Evolutionary conservation across 148 eudicot genomes (phyloP).

Genomic region (Dianthus caryophyllus): DNA sequence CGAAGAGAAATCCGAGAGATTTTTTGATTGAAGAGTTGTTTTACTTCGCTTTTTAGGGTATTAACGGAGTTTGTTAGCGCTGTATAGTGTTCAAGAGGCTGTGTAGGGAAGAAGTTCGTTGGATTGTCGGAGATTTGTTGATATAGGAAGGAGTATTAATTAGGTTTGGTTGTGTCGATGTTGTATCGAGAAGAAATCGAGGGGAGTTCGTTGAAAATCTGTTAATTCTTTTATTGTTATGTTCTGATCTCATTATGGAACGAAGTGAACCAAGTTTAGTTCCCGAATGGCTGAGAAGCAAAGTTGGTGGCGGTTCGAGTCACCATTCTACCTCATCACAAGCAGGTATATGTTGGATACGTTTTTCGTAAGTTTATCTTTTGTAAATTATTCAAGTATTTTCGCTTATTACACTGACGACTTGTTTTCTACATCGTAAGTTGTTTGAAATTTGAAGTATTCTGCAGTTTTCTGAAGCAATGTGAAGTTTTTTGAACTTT

Average conservation of each 20-base stretch:
- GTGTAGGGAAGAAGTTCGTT: background rate
- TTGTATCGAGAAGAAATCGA: constrained; percentile 8
- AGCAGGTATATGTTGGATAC: constrained; percentile 34
- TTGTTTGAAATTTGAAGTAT: no score
- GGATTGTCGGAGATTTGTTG: background rate
- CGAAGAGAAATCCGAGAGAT: background rate
- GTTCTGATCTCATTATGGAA: constrained; percentile 69
- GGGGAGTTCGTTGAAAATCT: constrained; percentile 16
- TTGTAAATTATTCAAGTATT: background rate
- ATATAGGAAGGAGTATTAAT: background rate
- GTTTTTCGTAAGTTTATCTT: background rate
- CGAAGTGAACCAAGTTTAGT: constrained; percentile 87
- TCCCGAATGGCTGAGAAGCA: constrained; percentile 86
- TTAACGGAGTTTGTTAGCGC: background rate
- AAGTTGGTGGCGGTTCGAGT: constrained; percentile 53
- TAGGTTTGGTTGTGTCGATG: constrained; percentile 4
- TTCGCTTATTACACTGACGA: background rate
- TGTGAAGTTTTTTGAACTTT: no score
- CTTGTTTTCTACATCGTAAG: no score
- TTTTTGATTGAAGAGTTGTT: background rate
- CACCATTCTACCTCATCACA: constrained; percentile 49
- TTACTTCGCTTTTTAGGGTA: background rate
- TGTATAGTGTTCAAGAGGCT: background rate
- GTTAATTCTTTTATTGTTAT: constrained; percentile 37
- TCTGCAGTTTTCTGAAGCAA: no score